A percentile compares a stretch with the other conserved stretches of the same genome.
Evolutionary conservation across 164 flowering plant species (phyloP).

Genomic region (Protea cynaroides): DNA sequence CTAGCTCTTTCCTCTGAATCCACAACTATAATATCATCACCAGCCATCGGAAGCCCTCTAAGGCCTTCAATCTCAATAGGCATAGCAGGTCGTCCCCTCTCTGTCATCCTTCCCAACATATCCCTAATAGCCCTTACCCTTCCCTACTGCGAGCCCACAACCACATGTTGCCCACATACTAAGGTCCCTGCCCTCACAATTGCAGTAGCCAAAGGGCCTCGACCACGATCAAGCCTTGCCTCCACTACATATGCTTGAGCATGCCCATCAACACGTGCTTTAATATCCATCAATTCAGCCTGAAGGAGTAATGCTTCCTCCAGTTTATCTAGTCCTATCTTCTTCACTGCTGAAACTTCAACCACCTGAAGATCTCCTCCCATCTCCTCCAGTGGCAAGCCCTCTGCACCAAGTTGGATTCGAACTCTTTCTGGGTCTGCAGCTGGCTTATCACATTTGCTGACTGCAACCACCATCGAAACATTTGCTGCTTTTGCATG

Average conservation of each 20-base stretch:
- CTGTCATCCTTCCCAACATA: conserved; percentile 44
- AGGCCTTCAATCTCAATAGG: conserved; percentile 93
- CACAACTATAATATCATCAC: conserved; percentile 85
- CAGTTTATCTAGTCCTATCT: conserved; percentile 64
- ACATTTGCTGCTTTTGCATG: conserved; percentile 92
- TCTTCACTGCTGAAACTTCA: conserved; percentile 69
- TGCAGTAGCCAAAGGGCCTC: conserved; percentile 91
- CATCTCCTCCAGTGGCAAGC: conserved; percentile 78
- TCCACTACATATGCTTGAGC: conserved; percentile 97
- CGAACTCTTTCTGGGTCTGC: conserved; percentile 88
- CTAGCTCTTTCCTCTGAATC: conserved; percentile 87
- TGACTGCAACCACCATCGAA: conserved; percentile 86
- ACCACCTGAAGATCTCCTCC: conserved; percentile 95
- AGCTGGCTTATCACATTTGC: conserved; percentile 86
- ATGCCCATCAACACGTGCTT: conserved; percentile 81
- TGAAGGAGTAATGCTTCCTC: conserved; percentile 89
- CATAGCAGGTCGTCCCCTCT: conserved; percentile 67
- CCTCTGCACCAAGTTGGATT: conserved; percentile 75
- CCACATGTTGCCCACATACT: conserved; percentile 68
- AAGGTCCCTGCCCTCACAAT: conserved; percentile 88
- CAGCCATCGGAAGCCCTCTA: conserved; percentile 92
- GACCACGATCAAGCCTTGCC: conserved; percentile 85
- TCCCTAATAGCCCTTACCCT: conserved; percentile 81
- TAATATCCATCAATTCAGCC: conserved; percentile 85
- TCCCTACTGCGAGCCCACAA: conserved; percentile 94